Conservation (phyloP, 176 grass and related monocot genomes). For the Paspalum notatum region DNA sequence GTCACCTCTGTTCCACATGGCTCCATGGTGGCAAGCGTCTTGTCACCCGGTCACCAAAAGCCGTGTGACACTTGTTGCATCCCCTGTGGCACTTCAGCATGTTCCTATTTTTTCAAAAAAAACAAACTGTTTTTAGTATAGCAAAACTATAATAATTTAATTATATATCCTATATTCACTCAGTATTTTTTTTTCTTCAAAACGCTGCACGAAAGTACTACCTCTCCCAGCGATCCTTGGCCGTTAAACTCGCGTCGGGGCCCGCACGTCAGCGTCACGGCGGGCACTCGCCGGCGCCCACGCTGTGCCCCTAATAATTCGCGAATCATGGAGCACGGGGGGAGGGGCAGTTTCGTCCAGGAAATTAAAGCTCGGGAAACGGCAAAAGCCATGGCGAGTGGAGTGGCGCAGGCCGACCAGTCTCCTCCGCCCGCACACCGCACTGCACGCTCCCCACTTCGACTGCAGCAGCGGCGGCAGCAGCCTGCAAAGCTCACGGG, state of each 20-base stretch:
- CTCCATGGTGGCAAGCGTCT: background rate
- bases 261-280: constrained; percentile 9
- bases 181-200: too few relatives aligned
- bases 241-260: background rate
- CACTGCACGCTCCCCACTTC: background rate
- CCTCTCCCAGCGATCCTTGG: too few relatives aligned
- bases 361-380: constrained; percentile 46
- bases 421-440: constrained; percentile 1
- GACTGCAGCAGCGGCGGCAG: background rate
- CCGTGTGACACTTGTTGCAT: background rate
- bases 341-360: constrained; percentile 48
- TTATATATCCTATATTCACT: too few relatives aligned
- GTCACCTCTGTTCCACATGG: background rate
- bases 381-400: constrained; percentile 59
- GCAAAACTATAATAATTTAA: too few relatives aligned
- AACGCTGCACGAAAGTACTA: too few relatives aligned
- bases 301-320: constrained; percentile 24
- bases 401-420: constrained; percentile 24
- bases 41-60: background rate
- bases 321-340: background rate
- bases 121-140: background rate
- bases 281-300: background rate
- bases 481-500: constrained; percentile 18
- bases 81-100: background rate
- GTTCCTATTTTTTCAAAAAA: background rate